A percentile compares a stretch with the other conserved stretches of the same genome.
Evolutionary conservation across 1,284 basidiomycete species (phyloP).

Genomic region (Melanopsichium pennsylvanicum): DNA sequence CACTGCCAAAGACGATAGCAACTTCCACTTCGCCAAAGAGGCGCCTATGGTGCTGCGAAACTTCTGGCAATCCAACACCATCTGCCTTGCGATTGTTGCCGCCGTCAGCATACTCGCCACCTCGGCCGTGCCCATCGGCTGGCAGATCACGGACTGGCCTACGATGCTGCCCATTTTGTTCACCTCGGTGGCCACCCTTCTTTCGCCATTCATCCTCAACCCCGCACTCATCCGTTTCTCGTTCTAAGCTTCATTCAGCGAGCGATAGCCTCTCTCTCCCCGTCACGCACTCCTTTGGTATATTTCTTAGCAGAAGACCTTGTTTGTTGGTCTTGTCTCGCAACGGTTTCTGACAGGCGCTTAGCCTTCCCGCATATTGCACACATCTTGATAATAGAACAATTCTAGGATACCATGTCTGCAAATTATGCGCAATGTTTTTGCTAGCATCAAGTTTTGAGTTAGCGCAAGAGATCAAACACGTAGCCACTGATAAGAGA

Average conservation of each 20-base stretch:
- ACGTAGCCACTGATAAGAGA: no score
- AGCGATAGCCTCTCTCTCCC: no score
- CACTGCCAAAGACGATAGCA: constrained; percentile 45
- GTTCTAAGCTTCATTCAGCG: constrained; percentile 6
- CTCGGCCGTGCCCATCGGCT: constrained; percentile 16
- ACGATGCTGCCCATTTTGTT: constrained; percentile 20
- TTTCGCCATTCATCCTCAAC: constrained; percentile 20
- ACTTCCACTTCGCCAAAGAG: constrained; percentile 81
- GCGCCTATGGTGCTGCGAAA: constrained; percentile 74
- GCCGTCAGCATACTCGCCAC: constrained; percentile 14
- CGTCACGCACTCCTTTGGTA: no score
- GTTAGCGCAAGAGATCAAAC: no score
- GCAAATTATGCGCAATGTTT: no score
- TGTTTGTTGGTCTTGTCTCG: no score
- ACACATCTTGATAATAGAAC: no score
- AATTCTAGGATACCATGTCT: no score
- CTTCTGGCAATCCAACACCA: constrained; percentile 32
- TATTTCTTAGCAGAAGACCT: no score
- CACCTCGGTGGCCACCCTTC: constrained; percentile 18
- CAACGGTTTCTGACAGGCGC: no score
- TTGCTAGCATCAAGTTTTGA: no score
- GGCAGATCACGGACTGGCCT: constrained; percentile 28
- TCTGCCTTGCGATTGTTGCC: constrained; percentile 17
- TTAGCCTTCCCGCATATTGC: no score
- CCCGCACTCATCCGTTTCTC: constrained; percentile 26